phyloP scores from a whole-genome alignment of 495 filamentous ascomycete genomes.

The Cladorrhinum samala region DNA sequence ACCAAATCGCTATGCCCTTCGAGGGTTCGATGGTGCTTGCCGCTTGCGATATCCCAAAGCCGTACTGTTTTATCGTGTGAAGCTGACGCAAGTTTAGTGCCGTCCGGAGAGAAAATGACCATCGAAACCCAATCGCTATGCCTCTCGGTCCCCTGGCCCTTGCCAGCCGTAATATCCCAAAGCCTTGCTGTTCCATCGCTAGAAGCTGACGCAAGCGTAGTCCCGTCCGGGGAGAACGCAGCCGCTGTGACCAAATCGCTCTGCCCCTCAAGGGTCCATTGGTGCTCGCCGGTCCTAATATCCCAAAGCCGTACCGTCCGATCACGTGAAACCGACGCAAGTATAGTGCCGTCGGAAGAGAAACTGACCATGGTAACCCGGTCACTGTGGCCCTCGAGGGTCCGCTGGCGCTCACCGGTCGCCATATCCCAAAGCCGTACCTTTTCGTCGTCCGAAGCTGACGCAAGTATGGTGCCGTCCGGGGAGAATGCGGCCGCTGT shows the following conservation, averaged over 20 bases:
- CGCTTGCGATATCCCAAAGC: no score
- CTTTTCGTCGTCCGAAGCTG: neutral
- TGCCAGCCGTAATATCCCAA: neutral
- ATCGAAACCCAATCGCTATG: no score
- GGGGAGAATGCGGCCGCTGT: conserved; percentile 31
- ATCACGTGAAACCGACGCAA: neutral
- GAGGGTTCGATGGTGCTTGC: no score
- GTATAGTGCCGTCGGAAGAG: neutral
- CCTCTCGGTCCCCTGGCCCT: neutral
- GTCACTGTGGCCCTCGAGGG: neutral
- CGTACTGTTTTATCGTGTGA: no score
- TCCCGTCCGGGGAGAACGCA: no score
- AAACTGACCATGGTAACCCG: neutral
- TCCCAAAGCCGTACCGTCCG: conserved; percentile 1
- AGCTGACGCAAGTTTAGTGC: no score
- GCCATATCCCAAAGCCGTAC: conserved; percentile 5
- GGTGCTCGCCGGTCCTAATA: neutral
- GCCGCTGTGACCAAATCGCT: no score
- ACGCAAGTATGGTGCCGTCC: conserved; percentile 17
- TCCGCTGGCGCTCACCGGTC: neutral
- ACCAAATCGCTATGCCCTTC: neutral
- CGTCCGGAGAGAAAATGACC: no score
- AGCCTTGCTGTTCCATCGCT: neutral
- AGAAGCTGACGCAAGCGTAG: no score
- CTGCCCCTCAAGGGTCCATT: neutral